Percentiles rank a stretch among this genome's conserved stretches.
These are phyloP conservation scores for Trichopus zeylanicus DNA, from an alignment of 116 monocot species.

Conservation along the genomic window DNA sequence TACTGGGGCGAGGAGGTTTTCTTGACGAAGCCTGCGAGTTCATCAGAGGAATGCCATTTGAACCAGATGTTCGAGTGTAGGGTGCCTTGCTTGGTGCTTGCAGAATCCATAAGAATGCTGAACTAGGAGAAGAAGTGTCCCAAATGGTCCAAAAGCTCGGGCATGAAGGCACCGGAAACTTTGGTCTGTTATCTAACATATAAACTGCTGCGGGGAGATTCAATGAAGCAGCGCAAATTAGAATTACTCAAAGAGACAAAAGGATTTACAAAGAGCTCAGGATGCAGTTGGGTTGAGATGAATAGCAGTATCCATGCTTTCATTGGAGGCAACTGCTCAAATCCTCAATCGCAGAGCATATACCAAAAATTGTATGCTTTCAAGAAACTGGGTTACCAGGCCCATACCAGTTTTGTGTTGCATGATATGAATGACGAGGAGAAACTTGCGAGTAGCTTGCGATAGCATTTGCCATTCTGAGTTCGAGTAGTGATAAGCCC, in stretches of 20 bases:
- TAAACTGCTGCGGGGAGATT: constrained; percentile 67
- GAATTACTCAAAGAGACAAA: constrained; percentile 54
- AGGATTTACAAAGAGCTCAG: constrained; percentile 80
- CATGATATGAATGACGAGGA: constrained; percentile 78
- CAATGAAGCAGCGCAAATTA: constrained; percentile 59
- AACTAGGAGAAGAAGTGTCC: constrained; percentile 58
- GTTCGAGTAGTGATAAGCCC: constrained; percentile 19
- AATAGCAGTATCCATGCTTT: constrained; percentile 62
- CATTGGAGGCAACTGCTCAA: constrained; percentile 64
- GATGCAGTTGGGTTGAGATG: constrained; percentile 85
- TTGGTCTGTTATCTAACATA: constrained; percentile 79
- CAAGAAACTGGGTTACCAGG: constrained; percentile 57
- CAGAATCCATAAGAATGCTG: constrained; percentile 56
- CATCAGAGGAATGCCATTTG: constrained; percentile 47
- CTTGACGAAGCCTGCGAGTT: constrained; percentile 56
- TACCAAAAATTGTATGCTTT: constrained; percentile 37
- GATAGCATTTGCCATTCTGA: constrained; percentile 60
- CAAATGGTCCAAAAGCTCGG: constrained; percentile 51
- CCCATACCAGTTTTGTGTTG: constrained; percentile 65
- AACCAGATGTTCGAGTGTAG: constrained; percentile 71
- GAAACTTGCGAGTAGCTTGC: constrained; percentile 82
- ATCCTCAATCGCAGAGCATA: constrained; percentile 41
- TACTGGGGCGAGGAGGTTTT: constrained; percentile 63
- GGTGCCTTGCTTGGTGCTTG: constrained; percentile 78
- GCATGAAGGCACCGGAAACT: constrained; percentile 63